Conservation (phyloP, 208 protist species). For the Acanthamoeba castellanii region DNA sequence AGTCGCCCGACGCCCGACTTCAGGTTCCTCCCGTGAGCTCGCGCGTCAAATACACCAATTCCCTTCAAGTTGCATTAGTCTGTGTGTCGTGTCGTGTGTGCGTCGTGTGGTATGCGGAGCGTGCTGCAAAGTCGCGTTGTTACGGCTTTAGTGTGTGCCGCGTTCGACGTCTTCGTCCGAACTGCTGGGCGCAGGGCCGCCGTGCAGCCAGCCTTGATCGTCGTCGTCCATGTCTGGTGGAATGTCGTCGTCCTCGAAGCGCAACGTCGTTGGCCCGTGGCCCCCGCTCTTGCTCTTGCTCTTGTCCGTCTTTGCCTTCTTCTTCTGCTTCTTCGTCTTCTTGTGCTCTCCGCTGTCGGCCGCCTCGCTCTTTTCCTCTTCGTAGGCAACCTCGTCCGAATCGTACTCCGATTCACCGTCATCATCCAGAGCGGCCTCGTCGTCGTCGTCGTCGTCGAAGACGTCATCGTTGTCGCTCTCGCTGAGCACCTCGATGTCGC, state of each 20-base stretch:
- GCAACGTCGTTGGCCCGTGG: neutral
- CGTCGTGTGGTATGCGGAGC: too few relatives aligned
- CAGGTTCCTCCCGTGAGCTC: neutral
- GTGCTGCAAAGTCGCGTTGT: neutral
- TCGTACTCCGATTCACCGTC: neutral
- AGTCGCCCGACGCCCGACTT: neutral
- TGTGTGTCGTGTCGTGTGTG: too few relatives aligned
- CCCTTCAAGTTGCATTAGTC: too few relatives aligned
- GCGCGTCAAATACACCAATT: too few relatives aligned
- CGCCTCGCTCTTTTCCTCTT: neutral
- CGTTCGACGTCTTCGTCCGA: neutral
- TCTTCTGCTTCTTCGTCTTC: neutral
- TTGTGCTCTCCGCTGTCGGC: neutral
- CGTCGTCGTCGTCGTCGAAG: neutral
- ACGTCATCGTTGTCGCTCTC: conserved; percentile 26
- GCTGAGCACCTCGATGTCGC: conserved; percentile 34
- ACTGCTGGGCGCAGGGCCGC: neutral
- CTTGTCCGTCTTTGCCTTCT: neutral
- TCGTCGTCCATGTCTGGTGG: neutral
- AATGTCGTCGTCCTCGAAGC: neutral
- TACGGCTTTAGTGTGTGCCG: neutral
- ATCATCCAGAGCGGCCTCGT: neutral
- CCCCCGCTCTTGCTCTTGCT: neutral
- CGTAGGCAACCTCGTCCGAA: neutral
- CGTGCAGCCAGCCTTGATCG: neutral